Percentiles rank a stretch among this genome's conserved stretches.
These are phyloP conservation scores for Saccharomycopsis vini DNA, from an alignment of 805 yeast genomes.

Conservation along the genomic window DNA sequence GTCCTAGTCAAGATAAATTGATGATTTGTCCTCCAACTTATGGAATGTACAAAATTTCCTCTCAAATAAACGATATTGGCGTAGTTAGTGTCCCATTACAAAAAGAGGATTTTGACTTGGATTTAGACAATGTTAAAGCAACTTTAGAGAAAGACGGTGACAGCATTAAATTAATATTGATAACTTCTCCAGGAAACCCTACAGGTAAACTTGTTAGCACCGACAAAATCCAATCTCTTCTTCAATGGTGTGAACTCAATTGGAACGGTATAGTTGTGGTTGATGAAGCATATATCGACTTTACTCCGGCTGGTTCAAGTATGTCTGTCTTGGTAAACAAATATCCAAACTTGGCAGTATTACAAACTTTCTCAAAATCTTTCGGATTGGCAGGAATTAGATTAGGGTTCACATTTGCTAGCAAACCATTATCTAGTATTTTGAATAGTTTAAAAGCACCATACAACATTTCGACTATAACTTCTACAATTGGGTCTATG, in stretches of 20 bases:
- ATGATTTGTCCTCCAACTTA: slow-evolving; percentile 91
- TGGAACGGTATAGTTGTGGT: slow-evolving; percentile 78
- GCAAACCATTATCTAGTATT: slow-evolving; percentile 49
- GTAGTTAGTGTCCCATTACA: slow-evolving; percentile 68
- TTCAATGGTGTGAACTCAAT: slow-evolving; percentile 29
- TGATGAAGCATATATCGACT: slow-evolving; percentile 95
- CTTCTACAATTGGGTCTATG: slow-evolving; percentile 66
- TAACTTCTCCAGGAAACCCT: slow-evolving; percentile 97
- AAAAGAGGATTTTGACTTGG: slow-evolving; percentile 55
- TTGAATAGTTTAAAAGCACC: slow-evolving; percentile 93
- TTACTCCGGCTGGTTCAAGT: slow-evolving; percentile 59
- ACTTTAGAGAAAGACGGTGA: slow-evolving; percentile 43
- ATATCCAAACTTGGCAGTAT: slow-evolving; percentile 73
- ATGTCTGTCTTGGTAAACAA: slow-evolving; percentile 69
- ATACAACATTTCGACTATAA: slow-evolving; percentile 77
- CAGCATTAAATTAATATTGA: slow-evolving; percentile 60
- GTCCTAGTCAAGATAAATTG: slow-evolving; percentile 75
- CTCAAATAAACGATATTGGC: slow-evolving; percentile 80
- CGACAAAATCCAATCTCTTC: slow-evolving; percentile 38
- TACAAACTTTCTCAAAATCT: slow-evolving; percentile 90
- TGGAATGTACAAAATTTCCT: slow-evolving; percentile 93
- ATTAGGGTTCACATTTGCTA: slow-evolving; percentile 70
- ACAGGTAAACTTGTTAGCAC: slow-evolving; percentile 61
- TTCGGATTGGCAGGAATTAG: slow-evolving; percentile 96
- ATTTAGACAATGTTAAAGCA: slow-evolving; percentile 44